A percentile compares a stretch with the other conserved stretches of the same genome.
Evolutionary conservation across 768 basidiomycete genomes (phyloP).

Genomic region (Calocybe indica): DNA sequence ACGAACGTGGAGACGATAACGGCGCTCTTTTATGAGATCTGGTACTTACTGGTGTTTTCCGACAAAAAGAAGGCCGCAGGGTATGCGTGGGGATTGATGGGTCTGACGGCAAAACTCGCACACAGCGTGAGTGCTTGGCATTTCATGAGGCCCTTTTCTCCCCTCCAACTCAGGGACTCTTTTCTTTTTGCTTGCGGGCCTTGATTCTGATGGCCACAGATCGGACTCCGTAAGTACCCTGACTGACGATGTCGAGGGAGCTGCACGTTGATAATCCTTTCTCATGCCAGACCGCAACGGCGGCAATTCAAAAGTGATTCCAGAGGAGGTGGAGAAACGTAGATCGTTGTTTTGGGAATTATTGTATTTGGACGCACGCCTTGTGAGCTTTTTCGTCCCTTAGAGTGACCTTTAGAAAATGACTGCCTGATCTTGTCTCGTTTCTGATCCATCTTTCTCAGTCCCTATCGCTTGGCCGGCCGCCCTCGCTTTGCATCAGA

Average conservation of each 20-base stretch:
- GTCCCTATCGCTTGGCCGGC: slow-evolving; percentile 63
- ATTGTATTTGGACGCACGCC: slow-evolving; percentile 57
- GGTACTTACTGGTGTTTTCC: slow-evolving; percentile 66
- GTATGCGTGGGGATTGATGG: slow-evolving; percentile 51
- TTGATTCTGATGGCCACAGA: slow-evolving; percentile 4
- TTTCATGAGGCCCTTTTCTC: background rate
- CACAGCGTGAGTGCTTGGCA: slow-evolving; percentile 45
- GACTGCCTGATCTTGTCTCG: background rate
- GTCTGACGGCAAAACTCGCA: slow-evolving; percentile 53
- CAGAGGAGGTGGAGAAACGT: slow-evolving; percentile 65
- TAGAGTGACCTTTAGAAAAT: slow-evolving; percentile 1
- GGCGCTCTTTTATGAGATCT: slow-evolving; percentile 55
- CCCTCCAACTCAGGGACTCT: slow-evolving; percentile 5
- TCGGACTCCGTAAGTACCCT: slow-evolving; percentile 10
- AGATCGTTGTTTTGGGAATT: slow-evolving; percentile 69
- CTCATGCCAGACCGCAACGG: slow-evolving; percentile 50
- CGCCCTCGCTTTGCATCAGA: slow-evolving; percentile 56
- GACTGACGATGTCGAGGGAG: background rate
- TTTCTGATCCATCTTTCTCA: slow-evolving; percentile 8
- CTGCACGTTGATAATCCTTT: slow-evolving; percentile 4
- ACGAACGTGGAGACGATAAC: slow-evolving; percentile 60
- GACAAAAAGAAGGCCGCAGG: slow-evolving; percentile 62
- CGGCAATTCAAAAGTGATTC: slow-evolving; percentile 59
- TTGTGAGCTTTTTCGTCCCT: slow-evolving; percentile 31
- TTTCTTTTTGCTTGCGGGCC: slow-evolving; percentile 45